phyloP scores from a whole-genome alignment of 1,284 basidiomycete genomes.

The Austroboletus niveus region DNA sequence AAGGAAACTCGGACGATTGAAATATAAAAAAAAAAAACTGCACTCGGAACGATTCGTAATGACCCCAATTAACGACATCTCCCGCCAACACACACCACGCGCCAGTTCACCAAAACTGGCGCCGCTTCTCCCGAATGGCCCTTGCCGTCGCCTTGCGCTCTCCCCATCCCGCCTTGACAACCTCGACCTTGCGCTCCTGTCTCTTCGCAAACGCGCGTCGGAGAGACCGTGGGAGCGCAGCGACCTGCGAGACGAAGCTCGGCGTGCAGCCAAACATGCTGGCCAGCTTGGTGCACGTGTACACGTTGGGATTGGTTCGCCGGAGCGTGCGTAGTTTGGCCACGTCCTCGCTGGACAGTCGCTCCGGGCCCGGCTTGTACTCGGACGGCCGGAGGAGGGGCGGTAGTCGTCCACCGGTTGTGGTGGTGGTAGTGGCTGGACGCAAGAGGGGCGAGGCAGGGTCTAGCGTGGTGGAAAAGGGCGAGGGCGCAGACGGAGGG shows the following conservation, averaged over 20 bases:
- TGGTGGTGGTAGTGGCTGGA: slow-evolving; percentile 23
- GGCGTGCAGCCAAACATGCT: slow-evolving; percentile 57
- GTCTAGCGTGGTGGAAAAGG: slow-evolving; percentile 62
- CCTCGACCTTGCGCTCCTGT: slow-evolving; percentile 41
- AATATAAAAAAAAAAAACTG: too few species aligned
- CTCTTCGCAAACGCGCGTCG: slow-evolving; percentile 38
- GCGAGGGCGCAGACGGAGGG: slow-evolving; percentile 68
- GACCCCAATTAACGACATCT: too few species aligned
- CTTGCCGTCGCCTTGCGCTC: slow-evolving; percentile 52
- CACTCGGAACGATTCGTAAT: too few species aligned
- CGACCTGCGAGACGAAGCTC: slow-evolving; percentile 53
- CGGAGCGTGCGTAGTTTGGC: slow-evolving; percentile 58
- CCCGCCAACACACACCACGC: not conserved
- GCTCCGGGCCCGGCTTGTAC: slow-evolving; percentile 34
- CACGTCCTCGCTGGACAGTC: slow-evolving; percentile 52
- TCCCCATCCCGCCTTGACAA: slow-evolving; percentile 52
- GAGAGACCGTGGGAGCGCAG: slow-evolving; percentile 50
- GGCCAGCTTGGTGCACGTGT: slow-evolving; percentile 53
- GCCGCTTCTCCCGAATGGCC: slow-evolving; percentile 56
- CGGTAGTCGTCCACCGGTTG: slow-evolving; percentile 34
- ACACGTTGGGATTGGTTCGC: slow-evolving; percentile 45
- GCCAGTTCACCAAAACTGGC: slow-evolving; percentile 51
- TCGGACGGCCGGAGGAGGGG: slow-evolving; percentile 45
- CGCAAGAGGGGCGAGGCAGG: slow-evolving; percentile 67
- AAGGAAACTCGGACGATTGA: too few species aligned